Conservation (phyloP, 2,329 filamentous ascomycete species). For the Aspergillus sp. region DNA sequence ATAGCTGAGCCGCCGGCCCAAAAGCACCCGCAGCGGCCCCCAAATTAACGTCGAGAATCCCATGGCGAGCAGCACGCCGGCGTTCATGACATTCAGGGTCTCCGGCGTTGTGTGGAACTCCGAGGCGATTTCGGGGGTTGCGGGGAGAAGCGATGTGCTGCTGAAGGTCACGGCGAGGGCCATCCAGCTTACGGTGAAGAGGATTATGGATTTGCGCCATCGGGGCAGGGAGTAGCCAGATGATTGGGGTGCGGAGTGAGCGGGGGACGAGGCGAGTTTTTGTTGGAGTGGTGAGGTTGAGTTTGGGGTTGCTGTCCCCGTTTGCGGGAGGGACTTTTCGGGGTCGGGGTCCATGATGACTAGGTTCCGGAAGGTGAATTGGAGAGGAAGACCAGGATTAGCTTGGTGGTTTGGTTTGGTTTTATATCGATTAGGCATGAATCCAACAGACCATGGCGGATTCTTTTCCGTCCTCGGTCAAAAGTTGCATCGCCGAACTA, state of each 20-base stretch:
- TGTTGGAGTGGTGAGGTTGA: constrained; percentile 6
- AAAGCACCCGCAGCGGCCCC: constrained; percentile 36
- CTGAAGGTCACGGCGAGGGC: constrained; percentile 48
- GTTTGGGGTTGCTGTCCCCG: background rate
- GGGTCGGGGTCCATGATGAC: constrained; percentile 18
- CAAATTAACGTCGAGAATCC: constrained; percentile 44
- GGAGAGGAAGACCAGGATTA: background rate
- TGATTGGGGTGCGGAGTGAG: background rate
- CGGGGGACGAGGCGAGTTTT: constrained; percentile 14
- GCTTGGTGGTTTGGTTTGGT: background rate
- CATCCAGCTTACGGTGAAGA: constrained; percentile 49
- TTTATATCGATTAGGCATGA: constrained; percentile 11
- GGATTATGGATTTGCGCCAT: constrained; percentile 48
- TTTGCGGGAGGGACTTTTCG: constrained; percentile 15
- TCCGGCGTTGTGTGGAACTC: constrained; percentile 43
- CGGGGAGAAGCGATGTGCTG: constrained; percentile 48
- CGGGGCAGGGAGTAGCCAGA: constrained; percentile 32
- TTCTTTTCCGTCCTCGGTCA: constrained; percentile 23
- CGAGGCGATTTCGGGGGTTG: constrained; percentile 44
- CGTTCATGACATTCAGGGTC: constrained; percentile 42
- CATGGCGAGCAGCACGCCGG: constrained; percentile 44
- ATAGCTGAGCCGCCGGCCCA: constrained; percentile 38
- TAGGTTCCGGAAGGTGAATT: constrained; percentile 10
- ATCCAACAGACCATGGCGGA: constrained; percentile 1
- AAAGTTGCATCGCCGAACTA: constrained; percentile 20